Evolutionary conservation across 2,329 filamentous ascomycete genomes (phyloP).

Genomic region (Alternaria consortialis): DNA sequence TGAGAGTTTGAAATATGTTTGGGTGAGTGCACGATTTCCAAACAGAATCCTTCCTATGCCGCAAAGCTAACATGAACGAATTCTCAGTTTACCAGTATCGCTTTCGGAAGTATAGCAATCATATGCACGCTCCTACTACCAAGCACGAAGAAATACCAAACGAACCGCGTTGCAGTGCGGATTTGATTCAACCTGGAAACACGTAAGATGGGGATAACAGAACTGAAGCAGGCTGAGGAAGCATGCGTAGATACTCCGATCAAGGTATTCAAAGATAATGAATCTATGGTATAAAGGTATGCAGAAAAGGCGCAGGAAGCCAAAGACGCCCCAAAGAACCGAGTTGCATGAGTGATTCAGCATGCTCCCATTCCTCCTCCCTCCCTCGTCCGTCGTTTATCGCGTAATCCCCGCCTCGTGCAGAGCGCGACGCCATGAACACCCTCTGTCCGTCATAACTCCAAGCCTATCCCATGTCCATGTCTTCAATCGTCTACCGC

Average conservation of each 20-base stretch:
- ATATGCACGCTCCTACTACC: slow-evolving; percentile 42
- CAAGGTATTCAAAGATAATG: slow-evolving; percentile 10
- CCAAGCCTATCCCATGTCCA: background rate
- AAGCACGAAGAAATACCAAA: slow-evolving; percentile 46
- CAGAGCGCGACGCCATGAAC: background rate
- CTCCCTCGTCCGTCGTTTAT: background rate
- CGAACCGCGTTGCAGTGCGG: slow-evolving; percentile 44
- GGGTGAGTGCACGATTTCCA: slow-evolving; percentile 16
- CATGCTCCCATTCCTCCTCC: background rate
- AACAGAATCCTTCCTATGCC: background rate
- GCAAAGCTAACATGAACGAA: background rate
- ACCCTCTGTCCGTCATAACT: background rate
- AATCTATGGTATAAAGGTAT: slow-evolving; percentile 17
- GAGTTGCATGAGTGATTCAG: background rate
- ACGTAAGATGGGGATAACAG: background rate
- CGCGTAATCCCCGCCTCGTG: too few relatives aligned
- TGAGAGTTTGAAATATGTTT: slow-evolving; percentile 45
- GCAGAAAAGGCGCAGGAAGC: background rate
- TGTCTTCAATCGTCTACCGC: slow-evolving; percentile 2
- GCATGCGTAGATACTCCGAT: background rate
- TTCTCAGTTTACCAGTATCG: slow-evolving; percentile 35
- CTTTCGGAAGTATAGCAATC: slow-evolving; percentile 42
- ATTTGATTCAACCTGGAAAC: slow-evolving; percentile 17
- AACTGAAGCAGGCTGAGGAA: background rate
- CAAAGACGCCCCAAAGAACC: background rate